Base-by-base conservation (phyloP, 108 stramenopile species). In the Cyclotella baltica region DNA sequence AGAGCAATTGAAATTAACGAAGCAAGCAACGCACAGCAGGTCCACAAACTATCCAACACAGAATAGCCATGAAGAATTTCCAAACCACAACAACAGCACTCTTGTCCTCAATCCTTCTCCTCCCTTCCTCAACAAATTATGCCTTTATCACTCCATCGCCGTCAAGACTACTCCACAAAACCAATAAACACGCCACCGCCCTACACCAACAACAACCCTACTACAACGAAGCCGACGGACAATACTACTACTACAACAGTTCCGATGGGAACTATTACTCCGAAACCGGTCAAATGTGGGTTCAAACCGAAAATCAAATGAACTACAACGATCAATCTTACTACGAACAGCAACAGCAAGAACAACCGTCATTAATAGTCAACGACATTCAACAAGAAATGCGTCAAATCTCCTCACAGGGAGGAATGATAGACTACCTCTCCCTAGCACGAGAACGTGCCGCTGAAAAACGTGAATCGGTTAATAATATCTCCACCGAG, bases 371-470 rank as follows among this genome's bases (percentile, higher is more conserved):
- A 20, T 43, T 72, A 13, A 58, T 79, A 57, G 65, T 69, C 38
- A 34, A 23, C 66, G 70, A 79, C 27, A 61, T 79, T 62, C 56
- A 56, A 25, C 40, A 72, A 48, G 78, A 79, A 72, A 40, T 79
- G 52, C 28, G 19, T 22, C 62, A 63, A 35, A 62, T 70, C 56
- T 72, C 56, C 27, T 46, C 64, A 20, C 31, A 72, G 62, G 63
- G 53, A 5, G 75, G 75, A 47, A 59, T 79, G n/a, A n/a, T n/a
- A 8, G 78, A 79, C 46, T 79, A 72, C 71, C 71, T 79, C 11
- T 62, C 78, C 22, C 35, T 79, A 27, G 78, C 78, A 20, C 19
- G 65, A 30, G 58, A 72, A 55, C 78, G 78, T 57, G 78, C 78
- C 0, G 34, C 36, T 13, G 71, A 72, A 52, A 25, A 53, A n/a